Conservation (phyloP, 2,329 filamentous ascomycete species). For the Arthrobotrys sphaeroides region DNA sequence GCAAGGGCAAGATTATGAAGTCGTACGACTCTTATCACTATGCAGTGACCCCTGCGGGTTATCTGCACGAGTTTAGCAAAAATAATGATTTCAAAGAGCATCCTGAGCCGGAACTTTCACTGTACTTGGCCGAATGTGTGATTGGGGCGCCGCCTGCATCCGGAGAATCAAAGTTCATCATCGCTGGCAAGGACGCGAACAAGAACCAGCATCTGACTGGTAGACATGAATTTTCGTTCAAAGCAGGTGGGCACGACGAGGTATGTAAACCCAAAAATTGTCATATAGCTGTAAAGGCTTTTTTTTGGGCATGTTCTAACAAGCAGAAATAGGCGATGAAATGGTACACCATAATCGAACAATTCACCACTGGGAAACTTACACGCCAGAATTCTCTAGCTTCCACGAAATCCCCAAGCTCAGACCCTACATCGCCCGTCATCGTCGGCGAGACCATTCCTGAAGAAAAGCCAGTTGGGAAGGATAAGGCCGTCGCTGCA, state of each 20-base stretch:
- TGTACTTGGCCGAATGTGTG: constrained; percentile 90
- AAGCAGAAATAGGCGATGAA: constrained; percentile 47
- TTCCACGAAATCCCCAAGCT: not conserved
- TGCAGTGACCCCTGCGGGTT: constrained; percentile 86
- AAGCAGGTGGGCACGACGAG: constrained; percentile 55
- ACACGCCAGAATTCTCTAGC: constrained; percentile 45
- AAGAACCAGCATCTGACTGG: constrained; percentile 65
- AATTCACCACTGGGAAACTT: constrained; percentile 54
- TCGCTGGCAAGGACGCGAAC: constrained; percentile 93
- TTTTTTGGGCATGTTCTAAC: not conserved
- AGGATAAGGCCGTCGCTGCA: constrained; percentile 21
- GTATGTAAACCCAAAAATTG: constrained; percentile 15
- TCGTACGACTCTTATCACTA: constrained; percentile 86
- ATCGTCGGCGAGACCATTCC: constrained; percentile 18
- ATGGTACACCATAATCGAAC: constrained; percentile 55
- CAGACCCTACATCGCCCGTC: constrained; percentile 16
- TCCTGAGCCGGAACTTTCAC: constrained; percentile 82
- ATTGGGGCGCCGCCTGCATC: constrained; percentile 70
- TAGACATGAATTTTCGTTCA: constrained; percentile 58
- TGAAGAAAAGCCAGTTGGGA: constrained; percentile 35
- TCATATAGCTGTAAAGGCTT: not conserved
- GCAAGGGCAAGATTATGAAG: constrained; percentile 73
- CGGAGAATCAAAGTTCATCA: constrained; percentile 83
- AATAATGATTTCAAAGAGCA: constrained; percentile 73
- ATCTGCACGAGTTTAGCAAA: constrained; percentile 95